Evolutionary conservation across 1,139 yeast genomes (phyloP).

Genomic region (Debaryomyces fabryi): DNA sequence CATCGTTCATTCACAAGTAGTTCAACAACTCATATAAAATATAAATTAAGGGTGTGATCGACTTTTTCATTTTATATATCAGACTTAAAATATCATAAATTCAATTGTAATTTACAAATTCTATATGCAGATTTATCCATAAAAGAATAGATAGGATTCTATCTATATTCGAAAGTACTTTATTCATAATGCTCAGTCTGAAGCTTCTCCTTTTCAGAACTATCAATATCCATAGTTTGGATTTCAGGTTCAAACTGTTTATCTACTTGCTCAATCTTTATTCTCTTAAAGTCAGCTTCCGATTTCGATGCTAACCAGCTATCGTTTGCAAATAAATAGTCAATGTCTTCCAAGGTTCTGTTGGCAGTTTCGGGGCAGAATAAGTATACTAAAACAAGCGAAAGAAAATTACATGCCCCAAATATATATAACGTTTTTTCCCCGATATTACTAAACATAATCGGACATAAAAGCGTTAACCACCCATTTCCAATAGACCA

Average conservation of each 20-base stretch:
- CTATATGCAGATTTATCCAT: neutral
- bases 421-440: conserved; percentile 46
- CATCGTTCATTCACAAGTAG: no score
- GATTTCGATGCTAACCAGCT: conserved; percentile 14
- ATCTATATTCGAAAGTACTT: neutral
- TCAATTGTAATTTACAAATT: neutral
- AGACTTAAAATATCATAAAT: neutral
- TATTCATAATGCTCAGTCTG: neutral
- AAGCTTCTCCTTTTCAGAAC: neutral
- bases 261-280: neutral
- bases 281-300: conserved; percentile 9
- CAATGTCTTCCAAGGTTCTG: conserved; percentile 63
- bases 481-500: conserved; percentile 50
- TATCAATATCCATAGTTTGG: neutral
- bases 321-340: conserved; percentile 24
- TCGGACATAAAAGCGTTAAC: conserved; percentile 53
- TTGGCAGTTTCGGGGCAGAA: conserved; percentile 66
- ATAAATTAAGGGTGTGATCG: no score
- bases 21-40: no score
- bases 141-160: neutral
- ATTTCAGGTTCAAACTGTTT: neutral
- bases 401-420: conserved; percentile 31
- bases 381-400: conserved; percentile 18
- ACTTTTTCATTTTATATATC: neutral
- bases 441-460: conserved; percentile 40